These are phyloP conservation scores for Torulaspora pretoriensis DNA, from an alignment of 1,139 yeast species.

Conservation along the genomic window DNA sequence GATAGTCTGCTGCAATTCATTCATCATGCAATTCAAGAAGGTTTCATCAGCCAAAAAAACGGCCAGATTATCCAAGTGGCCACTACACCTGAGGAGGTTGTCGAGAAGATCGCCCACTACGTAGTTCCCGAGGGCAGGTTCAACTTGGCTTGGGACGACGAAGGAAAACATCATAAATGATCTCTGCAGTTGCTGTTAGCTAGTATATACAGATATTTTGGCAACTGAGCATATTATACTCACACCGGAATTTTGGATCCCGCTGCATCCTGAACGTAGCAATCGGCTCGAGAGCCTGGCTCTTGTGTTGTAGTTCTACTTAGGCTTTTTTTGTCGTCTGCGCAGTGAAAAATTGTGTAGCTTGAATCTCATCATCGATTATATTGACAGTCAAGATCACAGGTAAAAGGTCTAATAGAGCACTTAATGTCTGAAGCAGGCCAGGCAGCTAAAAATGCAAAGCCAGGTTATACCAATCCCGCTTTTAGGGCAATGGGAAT, in stretches of 20 bases:
- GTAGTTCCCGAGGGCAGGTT: slow-evolving; percentile 71
- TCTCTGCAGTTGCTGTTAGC: background rate
- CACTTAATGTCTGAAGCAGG: slow-evolving; percentile 2
- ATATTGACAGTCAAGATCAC: background rate
- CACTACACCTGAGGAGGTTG: slow-evolving; percentile 59
- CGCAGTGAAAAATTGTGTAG: slow-evolving; percentile 4
- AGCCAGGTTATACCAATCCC: slow-evolving; percentile 69
- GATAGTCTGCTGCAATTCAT: slow-evolving; percentile 64
- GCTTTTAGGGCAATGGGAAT: slow-evolving; percentile 88
- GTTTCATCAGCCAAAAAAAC: slow-evolving; percentile 66
- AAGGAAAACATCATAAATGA: slow-evolving; percentile 16
- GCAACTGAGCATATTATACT: too few relatives aligned
- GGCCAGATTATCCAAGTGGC: slow-evolving; percentile 70
- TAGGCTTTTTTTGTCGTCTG: slow-evolving; percentile 1
- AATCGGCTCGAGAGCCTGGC: too few relatives aligned
- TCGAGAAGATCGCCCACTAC: slow-evolving; percentile 57
- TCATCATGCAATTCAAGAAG: slow-evolving; percentile 51
- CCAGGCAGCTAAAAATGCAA: slow-evolving; percentile 10
- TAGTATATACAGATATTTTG: too few relatives aligned
- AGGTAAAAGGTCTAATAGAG: background rate
- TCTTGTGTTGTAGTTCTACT: background rate
- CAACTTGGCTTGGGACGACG: slow-evolving; percentile 63
- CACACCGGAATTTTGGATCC: background rate
- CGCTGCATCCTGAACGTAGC: background rate
- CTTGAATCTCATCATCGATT: slow-evolving; percentile 1